Evolutionary conservation across 805 yeast species (phyloP).

Genomic region (Starmerella gropengiesseri): DNA sequence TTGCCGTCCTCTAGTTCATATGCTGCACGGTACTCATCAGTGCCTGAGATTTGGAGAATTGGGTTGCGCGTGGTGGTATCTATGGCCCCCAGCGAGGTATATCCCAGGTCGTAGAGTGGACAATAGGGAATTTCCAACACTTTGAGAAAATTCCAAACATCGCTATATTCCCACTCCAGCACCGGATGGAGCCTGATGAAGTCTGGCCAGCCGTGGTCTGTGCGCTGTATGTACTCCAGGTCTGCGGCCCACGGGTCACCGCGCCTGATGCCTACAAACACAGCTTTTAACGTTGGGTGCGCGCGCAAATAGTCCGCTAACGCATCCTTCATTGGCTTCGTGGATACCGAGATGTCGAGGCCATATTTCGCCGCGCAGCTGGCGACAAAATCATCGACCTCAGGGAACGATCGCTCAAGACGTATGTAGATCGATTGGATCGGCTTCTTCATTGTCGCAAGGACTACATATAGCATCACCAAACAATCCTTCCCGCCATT

Average conservation of each 20-base stretch:
- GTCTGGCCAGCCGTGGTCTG: constrained; percentile 87
- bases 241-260: constrained; percentile 73
- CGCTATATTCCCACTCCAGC: constrained; percentile 72
- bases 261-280: constrained; percentile 78
- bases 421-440: constrained; percentile 58
- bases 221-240: constrained; percentile 51
- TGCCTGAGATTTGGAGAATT: constrained; percentile 30
- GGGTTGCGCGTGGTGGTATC: constrained; percentile 67
- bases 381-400: constrained; percentile 56
- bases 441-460: constrained; percentile 38
- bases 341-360: constrained; percentile 36
- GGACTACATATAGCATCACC: constrained; percentile 66
- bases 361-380: constrained; percentile 44
- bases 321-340: constrained; percentile 50
- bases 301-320: constrained; percentile 48
- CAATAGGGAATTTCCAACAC: constrained; percentile 58
- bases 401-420: constrained; percentile 59
- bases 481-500: constrained; percentile 97
- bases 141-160: constrained; percentile 70
- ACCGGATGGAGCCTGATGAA: constrained; percentile 81
- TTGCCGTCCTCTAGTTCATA: constrained; percentile 39
- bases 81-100: constrained; percentile 80
- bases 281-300: constrained; percentile 50
- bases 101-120: constrained; percentile 66
- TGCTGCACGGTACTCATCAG: constrained; percentile 43